Evolutionary conservation across 106 monocot genomes (phyloP).

Genomic region (Chionographis japonica): DNA sequence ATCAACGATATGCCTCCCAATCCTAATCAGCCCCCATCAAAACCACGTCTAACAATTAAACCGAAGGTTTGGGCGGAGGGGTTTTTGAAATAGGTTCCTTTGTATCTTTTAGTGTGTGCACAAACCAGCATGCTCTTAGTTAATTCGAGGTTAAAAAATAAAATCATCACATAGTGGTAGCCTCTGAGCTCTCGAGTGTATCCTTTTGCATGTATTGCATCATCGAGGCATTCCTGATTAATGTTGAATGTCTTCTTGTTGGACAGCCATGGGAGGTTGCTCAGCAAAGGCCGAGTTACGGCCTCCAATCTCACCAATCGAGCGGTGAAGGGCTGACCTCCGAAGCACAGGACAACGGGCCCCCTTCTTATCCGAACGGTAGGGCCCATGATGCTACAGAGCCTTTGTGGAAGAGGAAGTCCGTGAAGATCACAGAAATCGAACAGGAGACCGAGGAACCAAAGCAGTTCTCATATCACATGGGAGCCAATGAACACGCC

Average conservation of each 20-base stretch:
- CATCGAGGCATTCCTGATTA: neutral
- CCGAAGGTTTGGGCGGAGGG: conserved; percentile 36
- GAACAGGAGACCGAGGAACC: conserved; percentile 44
- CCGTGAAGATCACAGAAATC: conserved; percentile 51
- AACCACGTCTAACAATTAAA: conserved; percentile 46
- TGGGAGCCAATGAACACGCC: conserved; percentile 7
- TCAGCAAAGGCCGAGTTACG: conserved; percentile 13
- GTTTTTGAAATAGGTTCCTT: neutral
- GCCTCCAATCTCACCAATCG: conserved; percentile 21
- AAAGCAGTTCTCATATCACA: conserved; percentile 17
- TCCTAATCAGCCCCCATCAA: conserved; percentile 48
- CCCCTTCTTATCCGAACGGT: conserved; percentile 10
- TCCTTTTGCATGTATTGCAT: neutral
- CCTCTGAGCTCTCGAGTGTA: too few species aligned
- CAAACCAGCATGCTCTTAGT: too few species aligned
- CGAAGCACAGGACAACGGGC: conserved; percentile 17
- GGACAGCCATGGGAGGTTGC: conserved; percentile 41
- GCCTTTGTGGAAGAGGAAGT: conserved; percentile 46
- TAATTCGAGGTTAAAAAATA: too few species aligned
- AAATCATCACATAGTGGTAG: too few species aligned
- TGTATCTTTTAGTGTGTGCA: neutral
- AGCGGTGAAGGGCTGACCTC: conserved; percentile 12
- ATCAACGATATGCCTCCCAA: conserved; percentile 67
- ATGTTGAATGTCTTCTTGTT: neutral
- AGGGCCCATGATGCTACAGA: conserved; percentile 31